Base-by-base conservation (phyloP, 495 filamentous ascomycete species). In the Aspergillus bridgeri region DNA sequence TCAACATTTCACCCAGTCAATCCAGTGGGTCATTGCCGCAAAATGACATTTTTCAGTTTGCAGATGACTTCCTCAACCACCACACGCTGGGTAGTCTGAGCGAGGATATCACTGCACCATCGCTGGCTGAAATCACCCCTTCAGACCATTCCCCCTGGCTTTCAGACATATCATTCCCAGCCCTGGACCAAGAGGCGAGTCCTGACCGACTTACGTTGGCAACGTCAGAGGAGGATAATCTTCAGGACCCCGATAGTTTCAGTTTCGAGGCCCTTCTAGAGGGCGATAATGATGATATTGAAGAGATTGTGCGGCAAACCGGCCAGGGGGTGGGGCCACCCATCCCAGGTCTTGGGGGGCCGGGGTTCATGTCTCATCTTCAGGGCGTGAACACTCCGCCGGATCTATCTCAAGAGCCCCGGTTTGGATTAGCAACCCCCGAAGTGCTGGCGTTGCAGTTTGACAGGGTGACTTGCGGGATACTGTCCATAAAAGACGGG, bases 401-500 rank as follows among this genome's bases (percentile, higher is more conserved):
- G 9, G 55, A 54, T 20, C 46, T 68, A 5, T 52, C 61, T 5
- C 56, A 58, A 17, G 76, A 82, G 51, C 85, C 82, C 8, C 68
- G 65, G 33, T 71, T 81, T 54, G 58, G 72, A 56, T 56, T 74
- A 50, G 77, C 73, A 25, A 85, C 79, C 48, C 78, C 81, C 15
- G 88, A 90, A 57, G 84, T 86, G 80, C 69, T 91, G 18, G 80
- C 87, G 8, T 57, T 85, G 24, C 80, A 86, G 25, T 92, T 88
- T 63, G 85, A 90, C 63, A 77, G 79, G 46, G 71, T 87, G 23
- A 92, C 89, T 0, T 91, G 89, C 61, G 86, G 87, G 7, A 90
- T 92, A 51, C 75, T 92, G 27, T 91, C 88, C 6, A 77, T 92
- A 52, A 79, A 78, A 53, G 88, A 91, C 69, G 89, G 89, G 0